Base-by-base conservation (phyloP, 2,329 filamentous ascomycete species). In the Trichoderma simmonsii region DNA sequence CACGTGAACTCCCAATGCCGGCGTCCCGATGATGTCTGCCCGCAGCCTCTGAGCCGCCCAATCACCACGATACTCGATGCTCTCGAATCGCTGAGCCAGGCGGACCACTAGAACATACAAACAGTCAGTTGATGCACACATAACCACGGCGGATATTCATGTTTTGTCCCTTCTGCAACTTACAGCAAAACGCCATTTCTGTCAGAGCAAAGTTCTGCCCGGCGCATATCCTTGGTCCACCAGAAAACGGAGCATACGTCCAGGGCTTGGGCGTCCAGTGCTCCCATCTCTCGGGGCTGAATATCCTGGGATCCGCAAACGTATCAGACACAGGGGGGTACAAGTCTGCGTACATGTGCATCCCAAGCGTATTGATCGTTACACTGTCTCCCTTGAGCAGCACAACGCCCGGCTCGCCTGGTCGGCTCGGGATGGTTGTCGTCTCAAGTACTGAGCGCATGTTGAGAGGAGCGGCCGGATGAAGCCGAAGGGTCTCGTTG, bases 381-480 rank as follows among this genome's bases (percentile, higher is more conserved):
- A 88, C 76, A 5, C 81, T 80, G 14, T 86, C 84, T 73, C 84
- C 81, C 66, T 83, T 82, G 26, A 83, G 82, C 30, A 88, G 81
- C 18, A 84, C 83, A 32, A 88, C 79, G 3, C 80, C 79, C 2
- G 78, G 79, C 21, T 76, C 75, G 26, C 77, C 80, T 4, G 75
- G 78, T 51, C 48, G 72, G 57, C 54, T 73, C 11, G 75, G 72
- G 21, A 76, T 72, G 7, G 69, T 72, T 4, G 74, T 74, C n/a
- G 73, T 71, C 61, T 75, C 59, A 6, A 75, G 26, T 3, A 67
- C 73, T n/a, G 73, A 64, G 73, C 93, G 90, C 67, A 93, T 87
- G 81, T 95, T 96, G 83, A 92, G 91, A 1, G 93, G 93, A 1
- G 95, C 92, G 15, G 89, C 87, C 1, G 93, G 93, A 80, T 95